Evolutionary conservation across 305 asterid species (phyloP).

Genomic region (Fraxinus sp.): DNA sequence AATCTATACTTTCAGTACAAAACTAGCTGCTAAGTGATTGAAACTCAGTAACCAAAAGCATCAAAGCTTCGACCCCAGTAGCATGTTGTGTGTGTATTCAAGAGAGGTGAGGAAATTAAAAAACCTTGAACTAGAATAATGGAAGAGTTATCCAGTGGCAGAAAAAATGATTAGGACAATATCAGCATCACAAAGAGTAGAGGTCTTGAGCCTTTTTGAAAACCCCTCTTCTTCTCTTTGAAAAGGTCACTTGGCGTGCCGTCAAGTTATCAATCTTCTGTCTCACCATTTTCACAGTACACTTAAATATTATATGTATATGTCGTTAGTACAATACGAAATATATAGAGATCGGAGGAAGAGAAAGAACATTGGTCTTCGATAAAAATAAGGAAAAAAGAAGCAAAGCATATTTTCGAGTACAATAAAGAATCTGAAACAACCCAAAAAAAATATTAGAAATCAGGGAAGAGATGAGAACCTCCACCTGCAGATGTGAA

Average conservation of each 20-base stretch:
- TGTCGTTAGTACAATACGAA: background rate
- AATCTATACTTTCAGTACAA: background rate
- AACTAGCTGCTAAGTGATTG: background rate
- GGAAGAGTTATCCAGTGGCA: conserved; percentile 68
- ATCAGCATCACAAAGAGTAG: conserved; percentile 78
- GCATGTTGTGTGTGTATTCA: background rate
- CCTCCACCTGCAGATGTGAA: conserved; percentile 32
- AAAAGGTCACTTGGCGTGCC: conserved; percentile 67
- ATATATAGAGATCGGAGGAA: background rate
- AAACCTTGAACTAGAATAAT: conserved; percentile 65
- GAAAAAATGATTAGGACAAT: conserved; percentile 70
- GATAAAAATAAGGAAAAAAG: background rate
- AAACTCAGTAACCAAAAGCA: background rate
- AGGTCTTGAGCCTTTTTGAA: conserved; percentile 80
- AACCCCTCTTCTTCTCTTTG: conserved; percentile 82
- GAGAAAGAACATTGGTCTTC: background rate
- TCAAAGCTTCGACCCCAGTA: background rate
- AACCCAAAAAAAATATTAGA: conserved; percentile 16
- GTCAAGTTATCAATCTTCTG: conserved; percentile 71
- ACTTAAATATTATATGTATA: background rate
- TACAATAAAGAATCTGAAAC: conserved; percentile 34
- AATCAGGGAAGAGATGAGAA: conserved; percentile 27
- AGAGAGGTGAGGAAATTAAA: conserved; percentile 10
- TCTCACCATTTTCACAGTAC: conserved; percentile 54
- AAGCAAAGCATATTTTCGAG: conserved; percentile 35